Base-by-base conservation (phyloP, 768 basidiomycete species). In the Vararia minispora region DNA sequence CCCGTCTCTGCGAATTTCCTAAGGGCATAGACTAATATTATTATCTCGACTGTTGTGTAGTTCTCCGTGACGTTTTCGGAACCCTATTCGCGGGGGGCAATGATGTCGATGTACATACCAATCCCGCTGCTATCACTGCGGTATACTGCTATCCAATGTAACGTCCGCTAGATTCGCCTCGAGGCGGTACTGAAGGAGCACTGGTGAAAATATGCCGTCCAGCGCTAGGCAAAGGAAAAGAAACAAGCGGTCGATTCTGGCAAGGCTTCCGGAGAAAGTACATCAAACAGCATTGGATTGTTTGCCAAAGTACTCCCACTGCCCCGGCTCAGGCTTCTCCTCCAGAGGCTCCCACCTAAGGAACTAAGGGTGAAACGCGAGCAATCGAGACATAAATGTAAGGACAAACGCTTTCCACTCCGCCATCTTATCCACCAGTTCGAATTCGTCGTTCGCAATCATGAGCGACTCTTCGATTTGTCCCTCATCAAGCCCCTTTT, bases 331-430 rank as follows among this genome's bases (percentile, higher is more conserved):
- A 17, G 88, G 75, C 42, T 76, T 79, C 56, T 88, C 82, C 54
- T 81, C 81, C 45, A 95, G 62, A 12, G 85, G 69, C 57, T 94
- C 91, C 90, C 89, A 95, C 27, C 92, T 45, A 36, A 28, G 33
- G 35, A 23, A 22, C 47, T 30, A 45, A 37, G 41, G 28, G 29
- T n/a, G 20, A 23, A 11, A 34, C 23, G 25, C 28, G 25, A 42
- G 39, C 31, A 35, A 40, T 17, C 40, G 38, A 41, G 28, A 39
- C 14, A 35, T 21, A 32, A 28, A 34, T 35, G 21, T 37, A 14
- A n/a, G n/a, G 37, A 81, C 90, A 58, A 58, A 97, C 92, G 85
- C 74, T 64, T 92, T 94, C 90, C 89, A 98, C 54, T 91, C 82
- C n/a, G 80, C 54, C 81, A 95, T 85, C 61, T 85, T 85, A 23